Percentiles rank a stretch among this genome's conserved stretches.
These are phyloP conservation scores for Pulveroboletus frians DNA, from an alignment of 768 basidiomycete genomes.

Conservation along the genomic window DNA sequence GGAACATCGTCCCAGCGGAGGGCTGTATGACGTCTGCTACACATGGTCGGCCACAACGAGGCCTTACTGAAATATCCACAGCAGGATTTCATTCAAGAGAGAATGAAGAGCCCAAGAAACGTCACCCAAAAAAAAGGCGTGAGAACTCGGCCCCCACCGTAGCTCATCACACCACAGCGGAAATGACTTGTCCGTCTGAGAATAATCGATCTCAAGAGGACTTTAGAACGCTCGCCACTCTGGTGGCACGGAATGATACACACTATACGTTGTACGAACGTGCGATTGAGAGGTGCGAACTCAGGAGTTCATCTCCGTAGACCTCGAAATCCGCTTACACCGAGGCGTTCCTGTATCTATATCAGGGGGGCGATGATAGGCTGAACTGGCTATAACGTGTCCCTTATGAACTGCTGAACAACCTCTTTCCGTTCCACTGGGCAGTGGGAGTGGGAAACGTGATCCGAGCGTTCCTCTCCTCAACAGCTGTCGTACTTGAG, in stretches of 20 bases:
- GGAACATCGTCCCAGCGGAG: background rate
- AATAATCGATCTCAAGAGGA: slow-evolving; percentile 14
- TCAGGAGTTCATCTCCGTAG: slow-evolving; percentile 25
- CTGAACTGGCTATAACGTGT: slow-evolving; percentile 24
- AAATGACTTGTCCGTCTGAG: slow-evolving; percentile 17
- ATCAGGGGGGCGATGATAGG: slow-evolving; percentile 6
- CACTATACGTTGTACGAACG: slow-evolving; percentile 20
- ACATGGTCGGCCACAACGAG: slow-evolving; percentile 3
- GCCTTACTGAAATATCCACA: slow-evolving; percentile 2
- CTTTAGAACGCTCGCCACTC: slow-evolving; percentile 8
- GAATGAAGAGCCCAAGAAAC: slow-evolving; percentile 6
- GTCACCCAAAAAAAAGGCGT: slow-evolving; percentile 10
- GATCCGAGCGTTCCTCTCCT: slow-evolving; percentile 10
- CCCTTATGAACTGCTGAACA: slow-evolving; percentile 9
- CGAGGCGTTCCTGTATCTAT: slow-evolving; percentile 28
- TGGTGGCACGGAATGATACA: slow-evolving; percentile 7
- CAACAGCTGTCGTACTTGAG: slow-evolving; percentile 9
- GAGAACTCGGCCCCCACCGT: slow-evolving; percentile 1
- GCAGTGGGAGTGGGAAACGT: slow-evolving; percentile 3
- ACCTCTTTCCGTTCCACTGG: slow-evolving; percentile 12
- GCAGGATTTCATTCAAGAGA: slow-evolving; percentile 1
- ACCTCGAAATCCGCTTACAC: slow-evolving; percentile 21
- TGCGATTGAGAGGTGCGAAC: slow-evolving; percentile 21
- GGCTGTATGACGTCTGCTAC: background rate
- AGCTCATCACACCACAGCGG: slow-evolving; percentile 15